Conservation (phyloP, 371 early-diverging fungal species). For the Mucor indicus region DNA sequence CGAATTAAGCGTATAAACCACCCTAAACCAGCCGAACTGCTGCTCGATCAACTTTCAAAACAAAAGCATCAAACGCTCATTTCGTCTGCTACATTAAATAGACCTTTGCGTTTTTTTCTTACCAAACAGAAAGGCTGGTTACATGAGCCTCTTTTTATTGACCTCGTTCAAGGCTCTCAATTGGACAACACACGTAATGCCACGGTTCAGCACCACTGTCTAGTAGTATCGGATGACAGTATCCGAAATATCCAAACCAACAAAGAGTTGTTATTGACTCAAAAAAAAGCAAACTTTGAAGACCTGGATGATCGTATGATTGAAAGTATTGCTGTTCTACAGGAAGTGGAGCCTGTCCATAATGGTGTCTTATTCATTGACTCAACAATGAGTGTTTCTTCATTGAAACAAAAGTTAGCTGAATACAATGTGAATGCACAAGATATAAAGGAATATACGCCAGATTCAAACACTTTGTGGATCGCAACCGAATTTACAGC, state of each 20-base stretch:
- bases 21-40: slow-evolving; percentile 63
- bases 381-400: slow-evolving; percentile 20
- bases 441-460: slow-evolving; percentile 27
- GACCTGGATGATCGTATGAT: slow-evolving; percentile 65
- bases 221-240: slow-evolving; percentile 47
- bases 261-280: neutral
- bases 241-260: slow-evolving; percentile 48
- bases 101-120: slow-evolving; percentile 56
- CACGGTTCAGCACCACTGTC: slow-evolving; percentile 49
- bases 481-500: slow-evolving; percentile 79
- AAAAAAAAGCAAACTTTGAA: slow-evolving; percentile 25
- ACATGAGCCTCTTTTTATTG: slow-evolving; percentile 57
- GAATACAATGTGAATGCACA: slow-evolving; percentile 18
- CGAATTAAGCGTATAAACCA: slow-evolving; percentile 51
- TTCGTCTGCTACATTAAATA: slow-evolving; percentile 75
- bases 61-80: slow-evolving; percentile 54
- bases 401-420: slow-evolving; percentile 25
- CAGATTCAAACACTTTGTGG: slow-evolving; percentile 24
- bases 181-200: slow-evolving; percentile 26
- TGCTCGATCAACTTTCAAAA: slow-evolving; percentile 30
- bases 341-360: slow-evolving; percentile 45
- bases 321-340: slow-evolving; percentile 54
- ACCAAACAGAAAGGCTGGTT: slow-evolving; percentile 52
- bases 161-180: slow-evolving; percentile 45
- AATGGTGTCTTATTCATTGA: slow-evolving; percentile 64